Percentiles rank a stretch among this genome's conserved stretches.
Conservation (phyloP, 2,329 filamentous ascomycete species). For the Cladosporium sp. region DNA sequence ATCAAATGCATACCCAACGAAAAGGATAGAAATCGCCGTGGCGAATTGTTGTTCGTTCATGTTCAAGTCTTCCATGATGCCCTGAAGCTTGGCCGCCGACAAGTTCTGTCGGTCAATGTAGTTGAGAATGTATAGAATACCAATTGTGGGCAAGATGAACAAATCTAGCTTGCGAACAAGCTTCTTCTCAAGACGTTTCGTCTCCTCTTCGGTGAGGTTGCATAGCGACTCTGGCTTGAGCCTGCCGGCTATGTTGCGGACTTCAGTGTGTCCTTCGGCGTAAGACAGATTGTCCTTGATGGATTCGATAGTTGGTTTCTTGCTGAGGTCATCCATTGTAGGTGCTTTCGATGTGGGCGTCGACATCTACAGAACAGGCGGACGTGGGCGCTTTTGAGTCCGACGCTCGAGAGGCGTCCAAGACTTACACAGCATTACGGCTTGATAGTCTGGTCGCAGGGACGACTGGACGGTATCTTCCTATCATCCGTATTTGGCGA, state of each 20-base stretch:
- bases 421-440: constrained; percentile 4
- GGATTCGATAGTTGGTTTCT: constrained; percentile 8
- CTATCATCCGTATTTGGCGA: not conserved
- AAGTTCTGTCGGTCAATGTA: constrained; percentile 31
- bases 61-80: constrained; percentile 27
- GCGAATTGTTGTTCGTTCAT: constrained; percentile 26
- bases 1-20: constrained; percentile 25
- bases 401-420: not conserved
- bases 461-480: not conserved
- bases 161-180: constrained; percentile 70
- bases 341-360: not conserved
- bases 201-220: not conserved
- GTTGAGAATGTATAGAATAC: constrained; percentile 46
- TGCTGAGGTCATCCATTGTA: constrained; percentile 15
- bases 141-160: constrained; percentile 66
- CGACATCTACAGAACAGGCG: not conserved
- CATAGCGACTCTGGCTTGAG: constrained; percentile 11
- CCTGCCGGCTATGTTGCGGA: constrained; percentile 20
- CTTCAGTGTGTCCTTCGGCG: constrained; percentile 13
- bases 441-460: not conserved
- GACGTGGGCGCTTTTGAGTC: constrained; percentile 4
- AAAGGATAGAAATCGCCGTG: constrained; percentile 29
- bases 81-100: constrained; percentile 27
- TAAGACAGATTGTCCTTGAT: constrained; percentile 9
- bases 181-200: constrained; percentile 45